A percentile compares a stretch with the other conserved stretches of the same genome.
Conservation (phyloP, 2,329 filamentous ascomycete species). For the Xylaria sp. region DNA sequence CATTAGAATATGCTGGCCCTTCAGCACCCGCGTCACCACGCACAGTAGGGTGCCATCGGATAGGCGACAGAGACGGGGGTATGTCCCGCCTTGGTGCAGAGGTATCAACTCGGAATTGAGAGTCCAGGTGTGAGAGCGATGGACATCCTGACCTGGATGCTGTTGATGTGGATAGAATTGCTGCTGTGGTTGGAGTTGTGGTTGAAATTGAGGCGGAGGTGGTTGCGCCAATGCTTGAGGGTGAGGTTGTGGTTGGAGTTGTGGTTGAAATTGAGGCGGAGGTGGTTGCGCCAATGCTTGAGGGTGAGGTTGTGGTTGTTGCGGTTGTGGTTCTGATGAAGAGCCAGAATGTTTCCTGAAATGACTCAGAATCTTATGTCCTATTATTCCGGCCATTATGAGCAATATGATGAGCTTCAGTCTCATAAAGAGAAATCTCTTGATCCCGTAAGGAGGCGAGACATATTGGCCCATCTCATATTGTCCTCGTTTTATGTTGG, state of each 20-base stretch:
- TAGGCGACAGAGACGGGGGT: conserved; percentile 58
- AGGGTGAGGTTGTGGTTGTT: conserved; percentile 6
- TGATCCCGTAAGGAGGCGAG: conserved; percentile 20
- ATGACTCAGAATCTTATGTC: conserved; percentile 34
- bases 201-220: conserved; percentile 8
- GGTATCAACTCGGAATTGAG: conserved; percentile 56
- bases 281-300: not conserved
- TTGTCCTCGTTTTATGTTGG: not conserved
- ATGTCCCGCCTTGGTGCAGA: conserved; percentile 55
- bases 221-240: not conserved
- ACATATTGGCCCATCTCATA: conserved; percentile 32
- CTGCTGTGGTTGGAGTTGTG: conserved; percentile 3
- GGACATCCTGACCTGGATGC: not conserved
- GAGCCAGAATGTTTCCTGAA: conserved; percentile 24
- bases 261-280: conserved; percentile 7
- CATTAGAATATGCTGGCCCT: conserved; percentile 52
- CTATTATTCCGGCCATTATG: conserved; percentile 31
- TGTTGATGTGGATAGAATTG: conserved; percentile 4
- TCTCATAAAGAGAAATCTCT: conserved; percentile 22
- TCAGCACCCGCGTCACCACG: conserved; percentile 55
- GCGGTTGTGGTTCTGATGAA: conserved; percentile 8
- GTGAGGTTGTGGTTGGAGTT: conserved; percentile 8
- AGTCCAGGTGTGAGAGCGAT: conserved; percentile 34
- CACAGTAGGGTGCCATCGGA: conserved; percentile 58
- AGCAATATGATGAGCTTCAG: conserved; percentile 31